Conservation (phyloP, 495 filamentous ascomycete genomes). For the Penicillium argentinense region DNA sequence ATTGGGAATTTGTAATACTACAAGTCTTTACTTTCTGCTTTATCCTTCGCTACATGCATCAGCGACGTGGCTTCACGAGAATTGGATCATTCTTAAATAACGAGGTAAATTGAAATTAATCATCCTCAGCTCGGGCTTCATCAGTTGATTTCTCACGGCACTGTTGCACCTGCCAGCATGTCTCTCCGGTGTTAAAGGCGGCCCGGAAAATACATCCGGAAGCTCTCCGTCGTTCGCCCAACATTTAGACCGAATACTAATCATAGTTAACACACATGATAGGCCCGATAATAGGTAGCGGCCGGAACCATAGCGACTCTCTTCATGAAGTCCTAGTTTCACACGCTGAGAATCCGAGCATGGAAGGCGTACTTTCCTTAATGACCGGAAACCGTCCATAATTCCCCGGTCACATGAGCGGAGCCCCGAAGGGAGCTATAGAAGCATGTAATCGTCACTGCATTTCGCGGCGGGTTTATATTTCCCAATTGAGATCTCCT, state of each 20-base stretch:
- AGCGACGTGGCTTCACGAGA: not conserved
- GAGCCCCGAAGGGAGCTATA: not conserved
- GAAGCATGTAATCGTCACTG: not conserved
- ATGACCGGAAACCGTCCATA: not conserved
- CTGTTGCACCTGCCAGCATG: too few relatives aligned
- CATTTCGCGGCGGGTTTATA: not conserved
- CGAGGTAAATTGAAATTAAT: too few relatives aligned
- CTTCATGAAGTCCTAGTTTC: not conserved
- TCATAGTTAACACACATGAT: too few relatives aligned
- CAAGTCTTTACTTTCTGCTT: not conserved
- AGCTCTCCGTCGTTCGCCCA: not conserved
- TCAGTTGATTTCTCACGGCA: too few relatives aligned
- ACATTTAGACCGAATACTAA: too few relatives aligned
- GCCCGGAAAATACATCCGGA: not conserved
- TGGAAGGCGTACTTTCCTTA: not conserved
- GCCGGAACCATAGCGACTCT: too few relatives aligned
- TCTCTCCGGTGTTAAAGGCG: not conserved
- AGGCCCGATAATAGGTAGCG: too few relatives aligned
- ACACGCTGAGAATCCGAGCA: not conserved
- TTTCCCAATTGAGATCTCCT: not conserved
- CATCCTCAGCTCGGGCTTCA: too few relatives aligned
- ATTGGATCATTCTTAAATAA: too few relatives aligned
- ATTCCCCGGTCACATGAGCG: slow-evolving; percentile 15
- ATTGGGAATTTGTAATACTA: slow-evolving; percentile 25
- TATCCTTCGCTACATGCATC: not conserved